These are phyloP conservation scores for Arabidopsis thaliana DNA, from an alignment of 345 rosid species.

Conservation along the genomic window DNA sequence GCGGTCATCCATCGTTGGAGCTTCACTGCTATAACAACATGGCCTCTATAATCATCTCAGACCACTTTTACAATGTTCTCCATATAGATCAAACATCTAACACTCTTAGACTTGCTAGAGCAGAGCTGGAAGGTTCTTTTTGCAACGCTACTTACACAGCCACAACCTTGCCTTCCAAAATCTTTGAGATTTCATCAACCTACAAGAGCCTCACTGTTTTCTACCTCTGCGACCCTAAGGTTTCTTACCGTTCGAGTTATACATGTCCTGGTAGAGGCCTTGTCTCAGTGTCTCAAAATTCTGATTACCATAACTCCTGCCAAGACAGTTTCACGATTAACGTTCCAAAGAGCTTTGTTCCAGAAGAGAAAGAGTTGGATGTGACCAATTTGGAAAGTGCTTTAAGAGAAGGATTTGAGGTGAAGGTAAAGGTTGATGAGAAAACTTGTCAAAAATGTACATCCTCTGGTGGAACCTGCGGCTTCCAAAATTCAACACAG, in stretches of 20 bases:
- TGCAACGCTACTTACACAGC: slow-evolving; percentile 18
- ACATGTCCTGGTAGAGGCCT: slow-evolving; percentile 6
- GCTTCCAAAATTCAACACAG: background rate
- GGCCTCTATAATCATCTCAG: slow-evolving; percentile 19
- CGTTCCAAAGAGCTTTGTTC: background rate
- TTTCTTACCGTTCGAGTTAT: background rate
- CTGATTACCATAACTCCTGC: background rate
- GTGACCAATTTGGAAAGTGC: background rate
- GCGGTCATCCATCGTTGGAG: slow-evolving; percentile 50
- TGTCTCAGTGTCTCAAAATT: background rate
- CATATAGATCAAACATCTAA: background rate
- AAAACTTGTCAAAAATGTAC: slow-evolving; percentile 26
- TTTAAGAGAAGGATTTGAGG: slow-evolving; percentile 43
- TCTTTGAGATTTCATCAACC: background rate
- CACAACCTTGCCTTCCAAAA: slow-evolving; percentile 17
- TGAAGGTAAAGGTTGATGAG: slow-evolving; percentile 35
- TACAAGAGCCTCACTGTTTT: slow-evolving; percentile 34
- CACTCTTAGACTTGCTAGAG: slow-evolving; percentile 36
- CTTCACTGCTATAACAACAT: slow-evolving; percentile 34
- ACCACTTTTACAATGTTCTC: slow-evolving; percentile 42
- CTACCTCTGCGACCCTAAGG: slow-evolving; percentile 26
- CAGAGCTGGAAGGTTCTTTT: slow-evolving; percentile 27
- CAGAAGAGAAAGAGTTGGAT: background rate
- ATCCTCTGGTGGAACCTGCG: slow-evolving; percentile 34
- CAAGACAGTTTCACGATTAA: background rate